Base-by-base conservation (phyloP, 2,329 filamentous ascomycete genomes). In the Cladorrhinum sp. region DNA sequence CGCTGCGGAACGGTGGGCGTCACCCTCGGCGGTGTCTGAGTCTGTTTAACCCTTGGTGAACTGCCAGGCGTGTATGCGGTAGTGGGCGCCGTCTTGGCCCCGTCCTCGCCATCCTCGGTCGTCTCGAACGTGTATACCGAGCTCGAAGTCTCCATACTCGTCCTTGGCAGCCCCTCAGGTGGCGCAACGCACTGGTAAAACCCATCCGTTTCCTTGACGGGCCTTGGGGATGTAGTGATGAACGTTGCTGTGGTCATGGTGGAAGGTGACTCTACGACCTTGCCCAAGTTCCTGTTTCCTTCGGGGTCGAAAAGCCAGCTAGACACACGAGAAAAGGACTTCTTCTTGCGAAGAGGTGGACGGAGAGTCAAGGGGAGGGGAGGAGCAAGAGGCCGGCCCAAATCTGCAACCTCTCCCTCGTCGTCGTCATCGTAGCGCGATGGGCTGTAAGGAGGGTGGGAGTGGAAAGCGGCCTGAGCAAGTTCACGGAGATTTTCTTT, bases 331-430 rank as follows among this genome's bases (percentile, higher is more conserved):
- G 84, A 85, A 68, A 88, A 87, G 0, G 85, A 86, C 68, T 87
- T 88, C 77, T 87, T 88, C 76, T 87, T 87, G 61, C 85, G 77
- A 63, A 87, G 70, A 1, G 83, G 83, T 7, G 84, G 84, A n/a
- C 81, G 80, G 59, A 85, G 76, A 16, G 85, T 79, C 23, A 86
- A 77, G 0, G 84, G 84, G 3, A 86, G 73, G 1, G 85, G 84
- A 1, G 84, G 84, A 2, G 82, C 81, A 1, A 81, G 76, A 1
- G 77, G 73, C 6, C 74, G 71, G 4, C 76, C 73, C 22, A 77
- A 57, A 16, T 61, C 52, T 50, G 65, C 58, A 22, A 49, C 24
- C 48, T 52, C 68, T 68, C 16, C 66, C 68, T 66, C 58, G 9
- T 48, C 20, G 36, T 54, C 66, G 70, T n/a, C 70, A 25, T 55